These are phyloP conservation scores for Eutrema yunnanense DNA, from an alignment of 345 rosid genomes.

Conservation along the genomic window DNA sequence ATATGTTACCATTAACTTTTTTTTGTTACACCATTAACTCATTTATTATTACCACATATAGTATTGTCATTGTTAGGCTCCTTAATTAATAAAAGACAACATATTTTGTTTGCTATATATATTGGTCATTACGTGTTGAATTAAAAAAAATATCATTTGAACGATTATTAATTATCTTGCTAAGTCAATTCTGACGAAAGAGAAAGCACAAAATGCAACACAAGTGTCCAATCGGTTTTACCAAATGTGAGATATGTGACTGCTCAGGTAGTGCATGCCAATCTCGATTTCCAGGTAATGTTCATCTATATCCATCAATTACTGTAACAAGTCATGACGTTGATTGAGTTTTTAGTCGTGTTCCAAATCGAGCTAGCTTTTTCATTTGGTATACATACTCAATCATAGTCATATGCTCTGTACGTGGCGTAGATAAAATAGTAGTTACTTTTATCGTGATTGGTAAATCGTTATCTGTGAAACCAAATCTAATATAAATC, in stretches of 20 bases:
- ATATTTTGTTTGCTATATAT: background rate
- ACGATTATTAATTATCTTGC: background rate
- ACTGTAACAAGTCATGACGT: too few species aligned
- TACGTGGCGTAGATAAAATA: too few species aligned
- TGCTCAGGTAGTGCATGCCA: constrained; percentile 17
- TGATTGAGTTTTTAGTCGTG: too few species aligned
- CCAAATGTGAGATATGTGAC: background rate
- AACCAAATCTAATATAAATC: too few species aligned
- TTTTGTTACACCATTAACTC: background rate
- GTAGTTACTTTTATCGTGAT: too few species aligned
- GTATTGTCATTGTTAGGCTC: background rate
- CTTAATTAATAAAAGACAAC: background rate
- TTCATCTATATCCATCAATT: background rate
- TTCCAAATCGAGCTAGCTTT: too few species aligned
- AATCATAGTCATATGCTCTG: too few species aligned
- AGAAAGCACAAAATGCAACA: background rate
- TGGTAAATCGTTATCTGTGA: too few species aligned
- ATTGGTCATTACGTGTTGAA: background rate
- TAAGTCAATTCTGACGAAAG: background rate
- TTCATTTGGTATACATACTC: too few species aligned
- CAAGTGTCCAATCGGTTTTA: constrained; percentile 1
- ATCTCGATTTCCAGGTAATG: constrained; percentile 14
- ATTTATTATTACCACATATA: background rate
- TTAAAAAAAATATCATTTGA: background rate
- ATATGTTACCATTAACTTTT: background rate